phyloP scores from a whole-genome alignment of 805 yeast genomes.

The Schwanniomyces pseudopolymorphus region DNA sequence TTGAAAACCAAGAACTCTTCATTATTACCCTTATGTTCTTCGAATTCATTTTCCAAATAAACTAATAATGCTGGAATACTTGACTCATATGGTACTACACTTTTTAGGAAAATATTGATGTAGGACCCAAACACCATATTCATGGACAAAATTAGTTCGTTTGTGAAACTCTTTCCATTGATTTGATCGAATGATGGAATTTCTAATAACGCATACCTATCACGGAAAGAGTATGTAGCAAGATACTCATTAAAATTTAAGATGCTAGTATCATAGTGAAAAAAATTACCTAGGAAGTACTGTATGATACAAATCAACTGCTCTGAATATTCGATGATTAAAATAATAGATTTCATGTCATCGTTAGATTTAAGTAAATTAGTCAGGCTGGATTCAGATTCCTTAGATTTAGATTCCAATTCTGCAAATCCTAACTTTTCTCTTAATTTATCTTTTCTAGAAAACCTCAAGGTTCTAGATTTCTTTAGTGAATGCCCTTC shows the following conservation, averaged over 20 bases:
- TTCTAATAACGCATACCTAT: conserved; percentile 18
- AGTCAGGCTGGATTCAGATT: conserved; percentile 5
- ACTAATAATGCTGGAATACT: conserved; percentile 33
- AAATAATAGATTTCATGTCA: conserved; percentile 33
- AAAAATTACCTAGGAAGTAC: conserved; percentile 38
- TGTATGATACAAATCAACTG: conserved; percentile 38
- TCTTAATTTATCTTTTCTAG: conserved; percentile 28
- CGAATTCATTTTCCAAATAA: conserved; percentile 25
- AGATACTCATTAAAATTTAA: conserved; percentile 31
- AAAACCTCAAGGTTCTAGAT: conserved; percentile 30
- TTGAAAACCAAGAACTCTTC: conserved; percentile 62
- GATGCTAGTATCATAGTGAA: conserved; percentile 38
- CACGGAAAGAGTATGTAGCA: conserved; percentile 22
- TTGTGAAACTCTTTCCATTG: conserved; percentile 44
- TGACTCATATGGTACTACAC: conserved; percentile 35
- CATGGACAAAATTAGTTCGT: conserved; percentile 45
- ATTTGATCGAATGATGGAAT: conserved; percentile 25
- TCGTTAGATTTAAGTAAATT: conserved; percentile 17
- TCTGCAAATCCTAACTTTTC: conserved; percentile 5
- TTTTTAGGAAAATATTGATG: conserved; percentile 33
- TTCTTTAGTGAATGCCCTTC: conserved; percentile 18
- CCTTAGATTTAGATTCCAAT: conserved; percentile 3
- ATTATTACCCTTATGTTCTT: conserved; percentile 47
- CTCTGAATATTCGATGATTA: conserved; percentile 34
- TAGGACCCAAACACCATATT: conserved; percentile 46